These are phyloP conservation scores for Hawksworthiomyces lignivorus DNA, from an alignment of 2,329 filamentous ascomycete genomes.

Conservation along the genomic window DNA sequence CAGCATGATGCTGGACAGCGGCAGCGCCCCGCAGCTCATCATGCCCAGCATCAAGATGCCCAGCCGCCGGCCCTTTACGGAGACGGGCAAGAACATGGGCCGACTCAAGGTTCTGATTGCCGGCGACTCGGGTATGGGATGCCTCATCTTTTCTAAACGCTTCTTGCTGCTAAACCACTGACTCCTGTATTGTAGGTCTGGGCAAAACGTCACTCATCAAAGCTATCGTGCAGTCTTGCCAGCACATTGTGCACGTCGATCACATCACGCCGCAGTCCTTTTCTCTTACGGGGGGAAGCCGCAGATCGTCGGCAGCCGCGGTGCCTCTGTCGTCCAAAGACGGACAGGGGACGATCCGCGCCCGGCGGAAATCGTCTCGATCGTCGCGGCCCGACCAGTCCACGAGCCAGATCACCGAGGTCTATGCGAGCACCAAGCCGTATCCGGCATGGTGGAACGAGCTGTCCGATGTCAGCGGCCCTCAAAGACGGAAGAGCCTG, in stretches of 20 bases:
- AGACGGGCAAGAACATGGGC: slow-evolving; percentile 74
- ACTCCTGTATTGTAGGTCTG: slow-evolving; percentile 44
- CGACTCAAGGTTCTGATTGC: slow-evolving; percentile 84
- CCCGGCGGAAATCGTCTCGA: slow-evolving; percentile 10
- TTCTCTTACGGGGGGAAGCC: slow-evolving; percentile 14
- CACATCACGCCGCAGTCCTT: slow-evolving; percentile 34
- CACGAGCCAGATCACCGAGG: slow-evolving; percentile 49
- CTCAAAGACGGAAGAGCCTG: slow-evolving; percentile 60
- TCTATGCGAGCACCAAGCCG: slow-evolving; percentile 72
- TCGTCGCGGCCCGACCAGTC: slow-evolving; percentile 16
- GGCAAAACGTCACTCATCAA: slow-evolving; percentile 89
- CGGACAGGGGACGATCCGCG: slow-evolving; percentile 14
- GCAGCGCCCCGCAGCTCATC: slow-evolving; percentile 68
- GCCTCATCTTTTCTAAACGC: slow-evolving; percentile 8
- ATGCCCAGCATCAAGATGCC: slow-evolving; percentile 97
- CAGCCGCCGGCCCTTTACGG: slow-evolving; percentile 78
- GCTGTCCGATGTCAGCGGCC: slow-evolving; percentile 52
- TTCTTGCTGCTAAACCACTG: too few species aligned
- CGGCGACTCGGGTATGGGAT: slow-evolving; percentile 59
- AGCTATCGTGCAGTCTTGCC: slow-evolving; percentile 76
- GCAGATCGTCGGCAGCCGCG: slow-evolving; percentile 10
- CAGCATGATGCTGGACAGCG: slow-evolving; percentile 37
- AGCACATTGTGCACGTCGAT: slow-evolving; percentile 92
- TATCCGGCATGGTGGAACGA: slow-evolving; percentile 89
- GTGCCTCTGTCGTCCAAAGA: slow-evolving; percentile 5